Base-by-base conservation (phyloP, 768 basidiomycete genomes). In the Boletellus emodensis region DNA sequence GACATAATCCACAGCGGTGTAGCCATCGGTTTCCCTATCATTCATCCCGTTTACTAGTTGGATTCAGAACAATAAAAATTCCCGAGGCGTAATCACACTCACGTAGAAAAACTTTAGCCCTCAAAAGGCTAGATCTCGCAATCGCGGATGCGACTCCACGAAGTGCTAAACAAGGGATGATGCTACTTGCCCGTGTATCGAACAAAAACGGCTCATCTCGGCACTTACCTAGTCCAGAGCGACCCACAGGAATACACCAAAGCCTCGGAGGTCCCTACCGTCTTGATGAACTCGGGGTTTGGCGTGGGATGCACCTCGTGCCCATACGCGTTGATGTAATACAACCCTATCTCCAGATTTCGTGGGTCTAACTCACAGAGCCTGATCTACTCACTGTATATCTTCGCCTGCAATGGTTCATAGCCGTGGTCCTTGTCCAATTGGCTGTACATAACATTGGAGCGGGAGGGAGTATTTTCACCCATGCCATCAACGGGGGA, bases 211-310 rank as follows among this genome's bases (percentile, higher is more conserved):
- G 40, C 26, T 35, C 28, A 53, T 26, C 24, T 26, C 26, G 8
- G 40, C 42, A 38, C 75, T 44, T 46, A 85, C 90, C 89, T 92
- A 13, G 94, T 97, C 91, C 91, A 97, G 8, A 97, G 72, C 2
- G 93, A 95, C 6, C 94, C 94, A 62, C 93, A 94, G 3, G 91
- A 94, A 65, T 95, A 96, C 3, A 97, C 83, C 26, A 97, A 72
- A 3, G 87, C 72, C 55, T 88, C 81, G 49, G 79, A 79, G 28
- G 75, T 70, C 4, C 70, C 68, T 10, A 95, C 71, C 45, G 79
- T 78, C 12, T 79, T 67, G 44, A 97, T 62, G 61, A 85, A 91
- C 38, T 88, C 89, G 2, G 84, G 80, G 64, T 94, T 95, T 0
- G 94, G 92, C 37, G 80, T 75, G 15, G 94, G 94, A 61, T 89